Percentiles rank a stretch among this genome's conserved stretches.
Evolutionary conservation across 2,329 filamentous ascomycete species (phyloP).

Genomic region (Didymella lethalis): DNA sequence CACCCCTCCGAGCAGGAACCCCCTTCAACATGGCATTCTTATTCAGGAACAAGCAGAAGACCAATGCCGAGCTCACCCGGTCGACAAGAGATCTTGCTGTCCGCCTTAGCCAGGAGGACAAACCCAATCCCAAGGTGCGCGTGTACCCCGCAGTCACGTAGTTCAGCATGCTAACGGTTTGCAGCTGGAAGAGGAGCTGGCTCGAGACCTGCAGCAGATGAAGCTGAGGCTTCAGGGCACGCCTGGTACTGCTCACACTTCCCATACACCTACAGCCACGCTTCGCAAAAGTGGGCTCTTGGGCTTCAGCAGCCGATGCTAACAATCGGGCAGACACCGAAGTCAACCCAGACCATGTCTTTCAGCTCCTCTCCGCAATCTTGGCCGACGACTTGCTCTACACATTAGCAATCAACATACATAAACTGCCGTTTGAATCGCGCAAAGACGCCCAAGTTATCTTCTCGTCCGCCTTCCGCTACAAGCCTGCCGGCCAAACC

Average conservation of each 20-base stretch:
- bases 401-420: constrained; percentile 80
- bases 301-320: not conserved
- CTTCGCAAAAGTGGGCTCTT: not conserved
- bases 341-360: constrained; percentile 84
- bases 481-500: constrained; percentile 74
- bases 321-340: constrained; percentile 75
- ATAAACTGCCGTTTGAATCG: constrained; percentile 90
- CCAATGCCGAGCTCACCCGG: constrained; percentile 67
- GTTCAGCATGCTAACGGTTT: constrained; percentile 28
- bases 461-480: constrained; percentile 93
- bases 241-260: constrained; percentile 67
- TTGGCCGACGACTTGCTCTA: constrained; percentile 91
- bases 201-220: constrained; percentile 86
- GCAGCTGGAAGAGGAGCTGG: constrained; percentile 84
- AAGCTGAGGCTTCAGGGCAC: constrained; percentile 93
- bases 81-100: constrained; percentile 69
- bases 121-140: constrained; percentile 64
- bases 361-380: constrained; percentile 82
- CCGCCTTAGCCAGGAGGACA: constrained; percentile 64
- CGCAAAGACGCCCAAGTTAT: constrained; percentile 96
- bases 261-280: not conserved
- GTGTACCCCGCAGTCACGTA: constrained; percentile 10
- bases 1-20: constrained; percentile 72
- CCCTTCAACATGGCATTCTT: constrained; percentile 70
- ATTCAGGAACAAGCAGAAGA: constrained; percentile 70